Evolutionary conservation across 495 filamentous ascomycete genomes (phyloP), one percentile per base, ranked within the genome.

Genomic region (Articulospora tetracladia): DNA sequence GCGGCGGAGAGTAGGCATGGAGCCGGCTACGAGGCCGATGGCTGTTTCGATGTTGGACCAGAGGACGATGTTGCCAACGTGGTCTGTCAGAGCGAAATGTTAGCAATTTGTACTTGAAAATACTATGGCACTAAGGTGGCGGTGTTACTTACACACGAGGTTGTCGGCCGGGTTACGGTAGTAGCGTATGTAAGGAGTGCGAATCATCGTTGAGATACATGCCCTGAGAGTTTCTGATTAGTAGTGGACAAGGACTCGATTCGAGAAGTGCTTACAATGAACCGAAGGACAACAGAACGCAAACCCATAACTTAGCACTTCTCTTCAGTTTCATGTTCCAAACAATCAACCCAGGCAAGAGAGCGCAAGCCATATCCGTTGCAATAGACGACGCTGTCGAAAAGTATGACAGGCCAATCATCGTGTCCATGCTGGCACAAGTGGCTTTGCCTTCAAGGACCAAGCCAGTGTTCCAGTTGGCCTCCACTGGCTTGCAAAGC

Each of bases 11-110:
- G 22, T 50, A 2, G 47, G 47, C 19, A 50, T 24, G 10, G 22
- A 25, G 8, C 47, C 47, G 4, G 47, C 47, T 4, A 50, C 47
- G 6, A 50, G 47, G 10, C 47, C 47, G n/a, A 50, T 50, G 6
- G 47, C 47, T 24, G 47, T 25, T 50, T 50, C 47, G 47, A 50
- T 26, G 47, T 50, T 50, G 4, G 47, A 50, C 47, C 47, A 50
- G 12, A 50, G 47, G 12, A 50, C 47, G 17, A 50, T 50, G 25
- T 50, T 50, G 2, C 47, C 47, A 6, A 50, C 47, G 23, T 50
- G 47, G n/a, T 25, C 47, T 50, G 10, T 3, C 4, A n/a, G 6
- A 50, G 4, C 8, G 6, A 48, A n/a, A 20, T 20, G 39, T 44
- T 17, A 44, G 39, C 39, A 13, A 32, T 32, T 32, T 32, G 13